These are phyloP conservation scores for Pythium utonaiense DNA, from an alignment of 352 stramenopile species.

Conservation along the genomic window DNA sequence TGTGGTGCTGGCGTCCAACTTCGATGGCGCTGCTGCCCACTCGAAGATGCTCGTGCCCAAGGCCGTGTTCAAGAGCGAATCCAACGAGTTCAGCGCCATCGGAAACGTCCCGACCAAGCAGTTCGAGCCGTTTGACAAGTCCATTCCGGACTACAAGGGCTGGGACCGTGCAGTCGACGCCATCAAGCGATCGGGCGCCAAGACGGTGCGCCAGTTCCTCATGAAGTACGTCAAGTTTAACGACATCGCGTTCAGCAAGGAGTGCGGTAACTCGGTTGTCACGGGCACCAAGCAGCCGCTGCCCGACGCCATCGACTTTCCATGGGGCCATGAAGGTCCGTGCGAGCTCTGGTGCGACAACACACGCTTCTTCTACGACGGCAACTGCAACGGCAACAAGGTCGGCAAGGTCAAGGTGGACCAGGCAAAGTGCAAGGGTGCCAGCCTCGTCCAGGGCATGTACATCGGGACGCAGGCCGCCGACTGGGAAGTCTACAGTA, in stretches of 20 bases:
- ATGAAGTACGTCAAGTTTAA: constrained; percentile 16
- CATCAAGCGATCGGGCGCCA: constrained; percentile 11
- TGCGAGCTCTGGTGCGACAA: constrained; percentile 19
- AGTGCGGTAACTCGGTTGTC: constrained; percentile 12
- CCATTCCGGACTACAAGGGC: constrained; percentile 9
- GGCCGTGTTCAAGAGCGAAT: constrained; percentile 9
- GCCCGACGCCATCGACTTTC: constrained; percentile 13
- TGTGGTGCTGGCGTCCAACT: background rate
- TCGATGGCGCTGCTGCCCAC: constrained; percentile 5
- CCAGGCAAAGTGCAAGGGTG: constrained; percentile 14
- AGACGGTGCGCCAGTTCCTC: constrained; percentile 18
- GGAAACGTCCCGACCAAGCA: constrained; percentile 6
- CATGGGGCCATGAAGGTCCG: constrained; percentile 5
- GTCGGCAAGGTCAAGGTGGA: constrained; percentile 13
- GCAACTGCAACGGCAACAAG: constrained; percentile 18
- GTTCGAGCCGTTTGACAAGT: constrained; percentile 7
- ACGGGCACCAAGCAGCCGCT: constrained; percentile 14
- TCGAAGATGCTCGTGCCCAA: constrained; percentile 16
- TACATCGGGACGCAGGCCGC: constrained; percentile 13
- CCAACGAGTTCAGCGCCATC: constrained; percentile 13
- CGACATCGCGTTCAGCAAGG: constrained; percentile 2
- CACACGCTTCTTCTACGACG: constrained; percentile 9
- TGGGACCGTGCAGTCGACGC: constrained; percentile 1
- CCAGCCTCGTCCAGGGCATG: constrained; percentile 18
- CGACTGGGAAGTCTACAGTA: constrained; percentile 19